Percentiles rank a stretch among this genome's conserved stretches.
phyloP scores from a whole-genome alignment of 2,329 filamentous ascomycete species.

The Colletotrichum coccodes region DNA sequence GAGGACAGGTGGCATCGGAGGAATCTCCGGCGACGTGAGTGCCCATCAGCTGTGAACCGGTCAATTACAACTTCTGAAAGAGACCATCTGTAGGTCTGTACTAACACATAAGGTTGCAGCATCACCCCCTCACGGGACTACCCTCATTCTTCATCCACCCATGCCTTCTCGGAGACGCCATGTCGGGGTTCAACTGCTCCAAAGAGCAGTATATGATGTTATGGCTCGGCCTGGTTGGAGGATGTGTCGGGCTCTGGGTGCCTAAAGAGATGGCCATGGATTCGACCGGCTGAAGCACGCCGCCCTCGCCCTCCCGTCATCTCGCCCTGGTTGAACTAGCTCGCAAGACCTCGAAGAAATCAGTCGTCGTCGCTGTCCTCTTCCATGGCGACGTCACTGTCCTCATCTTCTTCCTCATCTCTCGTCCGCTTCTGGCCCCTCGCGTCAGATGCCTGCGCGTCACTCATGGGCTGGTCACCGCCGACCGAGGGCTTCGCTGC shows the following conservation, averaged over 20 bases:
- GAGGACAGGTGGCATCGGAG: constrained; percentile 72
- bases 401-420: constrained; percentile 74
- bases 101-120: constrained; percentile 58
- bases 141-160: constrained; percentile 94
- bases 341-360: constrained; percentile 31
- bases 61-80: constrained; percentile 43
- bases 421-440: constrained; percentile 77
- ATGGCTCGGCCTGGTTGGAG: constrained; percentile 90
- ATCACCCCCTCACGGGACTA: constrained; percentile 83
- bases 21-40: constrained; percentile 82
- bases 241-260: constrained; percentile 81
- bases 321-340: constrained; percentile 13
- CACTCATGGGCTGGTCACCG: constrained; percentile 59
- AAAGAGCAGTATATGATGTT: constrained; percentile 80
- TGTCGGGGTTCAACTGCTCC: constrained; percentile 72
- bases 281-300: constrained; percentile 20
- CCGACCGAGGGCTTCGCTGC: constrained; percentile 58
- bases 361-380: constrained; percentile 79
- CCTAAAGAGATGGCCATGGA: constrained; percentile 72
- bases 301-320: constrained; percentile 2
- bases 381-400: constrained; percentile 76
- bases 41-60: constrained; percentile 41
- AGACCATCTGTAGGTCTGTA: constrained; percentile 34
- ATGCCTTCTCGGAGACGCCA: constrained; percentile 85
- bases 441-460: constrained; percentile 62